Evolutionary conservation across 179 eudicot species (phyloP), one percentile per base, ranked within the genome.

Genomic region (Kewa caespitosa): DNA sequence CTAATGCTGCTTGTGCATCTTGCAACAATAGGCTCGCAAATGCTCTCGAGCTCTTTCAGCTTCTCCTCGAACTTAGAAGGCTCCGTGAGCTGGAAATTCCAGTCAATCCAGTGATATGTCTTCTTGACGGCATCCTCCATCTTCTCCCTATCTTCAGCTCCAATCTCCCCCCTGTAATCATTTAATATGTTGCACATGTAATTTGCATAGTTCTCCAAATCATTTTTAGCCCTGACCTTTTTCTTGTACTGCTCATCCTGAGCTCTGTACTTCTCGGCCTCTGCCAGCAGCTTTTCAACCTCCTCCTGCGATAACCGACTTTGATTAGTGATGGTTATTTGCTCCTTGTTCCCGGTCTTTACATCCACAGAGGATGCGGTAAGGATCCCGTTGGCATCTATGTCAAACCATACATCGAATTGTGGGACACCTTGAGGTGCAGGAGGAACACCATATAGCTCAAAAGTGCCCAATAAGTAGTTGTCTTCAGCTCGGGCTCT

Each of bases 21-120:
- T 22, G 27, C 38, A 33, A 48, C 15, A 33, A 70, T 52, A 18
- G 74, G 74, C 62, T 70, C 62, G n/a, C 62, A 70, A 46, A 70
- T 32, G 23, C 74, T 50, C 25, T 33, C 33, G 4, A 70, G 31
- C n/a, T 70, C 62, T 6, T 33, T n/a, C 31, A 70, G 34, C 62
- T 70, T 70, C 12, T 48, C 41, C 31, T 70, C 74, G 36, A 70
- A 50, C 62, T 70, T 70, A 33, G 32, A 8, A 50, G 62, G 30
- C 13, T 70, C 62, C 30, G n/a, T 23, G 15, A 50, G 62, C 31
- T 32, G 62, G 34, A 15, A 22, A 14, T 70, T 70, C 62, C 62
- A 50, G 22, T 48, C 74, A 15, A 70, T 0, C 62, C 74, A 70
- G 13, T 52, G 39, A 33, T 8, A 30, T 33, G 61, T 70, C 62